Conservation (phyloP, 306 rosid species). For the Lupinus albus region DNA sequence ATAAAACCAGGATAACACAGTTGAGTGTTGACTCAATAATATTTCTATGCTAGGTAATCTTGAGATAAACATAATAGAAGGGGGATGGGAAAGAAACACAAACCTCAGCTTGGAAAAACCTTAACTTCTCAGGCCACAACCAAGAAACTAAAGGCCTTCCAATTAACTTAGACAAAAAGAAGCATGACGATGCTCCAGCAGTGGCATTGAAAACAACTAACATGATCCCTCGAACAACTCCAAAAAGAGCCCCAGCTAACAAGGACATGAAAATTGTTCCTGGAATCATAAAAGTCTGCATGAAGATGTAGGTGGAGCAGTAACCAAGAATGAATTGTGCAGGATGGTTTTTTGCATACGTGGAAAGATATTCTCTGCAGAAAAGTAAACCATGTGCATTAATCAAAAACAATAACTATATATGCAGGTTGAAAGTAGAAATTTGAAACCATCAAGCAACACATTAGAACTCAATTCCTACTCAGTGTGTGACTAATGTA, state of each 20-base stretch:
- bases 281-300: slow-evolving; percentile 99
- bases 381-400: background rate
- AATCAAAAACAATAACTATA: background rate
- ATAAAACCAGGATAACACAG: slow-evolving; percentile 21
- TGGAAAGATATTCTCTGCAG: slow-evolving; percentile 69
- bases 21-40: background rate
- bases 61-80: background rate
- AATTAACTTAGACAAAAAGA: slow-evolving; percentile 84
- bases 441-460: background rate
- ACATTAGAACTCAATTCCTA: background rate
- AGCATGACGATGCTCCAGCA: slow-evolving; percentile 89
- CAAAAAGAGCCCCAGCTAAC: slow-evolving; percentile 97
- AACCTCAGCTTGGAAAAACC: slow-evolving; percentile 94
- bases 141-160: slow-evolving; percentile 88
- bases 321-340: slow-evolving; percentile 84
- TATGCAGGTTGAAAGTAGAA: no score
- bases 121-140: slow-evolving; percentile 90
- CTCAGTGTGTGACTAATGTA: no score
- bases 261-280: slow-evolving; percentile 96
- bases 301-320: slow-evolving; percentile 93
- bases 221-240: slow-evolving; percentile 71
- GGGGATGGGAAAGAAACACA: slow-evolving; percentile 14
- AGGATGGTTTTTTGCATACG: slow-evolving; percentile 65
- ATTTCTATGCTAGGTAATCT: background rate
- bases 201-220: slow-evolving; percentile 90